phyloP scores from a whole-genome alignment of 2,329 filamentous ascomycete genomes.

The Botrytis elliptica region DNA sequence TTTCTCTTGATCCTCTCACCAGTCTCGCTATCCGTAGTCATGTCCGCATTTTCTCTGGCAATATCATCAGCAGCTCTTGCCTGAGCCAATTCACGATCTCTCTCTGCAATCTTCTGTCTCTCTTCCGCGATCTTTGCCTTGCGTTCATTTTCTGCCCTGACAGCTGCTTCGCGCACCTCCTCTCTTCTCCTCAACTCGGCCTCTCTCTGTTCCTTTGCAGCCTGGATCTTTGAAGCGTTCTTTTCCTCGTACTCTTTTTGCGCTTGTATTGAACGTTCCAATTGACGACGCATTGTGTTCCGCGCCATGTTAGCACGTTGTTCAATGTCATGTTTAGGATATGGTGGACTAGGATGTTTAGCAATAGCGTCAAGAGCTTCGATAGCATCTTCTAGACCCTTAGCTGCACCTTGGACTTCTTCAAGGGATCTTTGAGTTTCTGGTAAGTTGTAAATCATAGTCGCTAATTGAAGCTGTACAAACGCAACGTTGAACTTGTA shows the following conservation, averaged over 20 bases:
- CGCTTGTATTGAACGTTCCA: constrained; percentile 78
- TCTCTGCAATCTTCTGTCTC: constrained; percentile 74
- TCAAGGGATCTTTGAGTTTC: constrained; percentile 75
- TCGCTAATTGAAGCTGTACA: constrained; percentile 91
- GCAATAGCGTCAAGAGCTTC: constrained; percentile 65
- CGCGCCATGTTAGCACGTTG: constrained; percentile 96
- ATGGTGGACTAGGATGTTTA: constrained; percentile 68
- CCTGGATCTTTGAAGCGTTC: constrained; percentile 83
- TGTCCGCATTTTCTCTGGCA: constrained; percentile 68
- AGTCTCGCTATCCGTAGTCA: constrained; percentile 78
- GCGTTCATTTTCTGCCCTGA: constrained; percentile 69
- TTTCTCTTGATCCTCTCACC: constrained; percentile 79
- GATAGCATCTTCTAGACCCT: constrained; percentile 84
- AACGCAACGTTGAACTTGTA: constrained; percentile 98
- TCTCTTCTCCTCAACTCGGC: constrained; percentile 76
- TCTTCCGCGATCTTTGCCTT: constrained; percentile 84
- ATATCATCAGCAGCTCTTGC: constrained; percentile 70
- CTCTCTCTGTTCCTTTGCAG: constrained; percentile 77
- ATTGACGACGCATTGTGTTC: constrained; percentile 89
- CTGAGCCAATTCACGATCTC: constrained; percentile 70
- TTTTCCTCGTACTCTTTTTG: constrained; percentile 91
- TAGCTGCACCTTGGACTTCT: constrained; percentile 77
- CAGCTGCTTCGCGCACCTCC: constrained; percentile 66
- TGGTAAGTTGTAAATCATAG: constrained; percentile 69
- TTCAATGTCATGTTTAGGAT: constrained; percentile 86